A percentile compares a stretch with the other conserved stretches of the same genome.
These are phyloP conservation scores for Spergularia marina DNA, from an alignment of 148 eudicot genomes.

Conservation along the genomic window DNA sequence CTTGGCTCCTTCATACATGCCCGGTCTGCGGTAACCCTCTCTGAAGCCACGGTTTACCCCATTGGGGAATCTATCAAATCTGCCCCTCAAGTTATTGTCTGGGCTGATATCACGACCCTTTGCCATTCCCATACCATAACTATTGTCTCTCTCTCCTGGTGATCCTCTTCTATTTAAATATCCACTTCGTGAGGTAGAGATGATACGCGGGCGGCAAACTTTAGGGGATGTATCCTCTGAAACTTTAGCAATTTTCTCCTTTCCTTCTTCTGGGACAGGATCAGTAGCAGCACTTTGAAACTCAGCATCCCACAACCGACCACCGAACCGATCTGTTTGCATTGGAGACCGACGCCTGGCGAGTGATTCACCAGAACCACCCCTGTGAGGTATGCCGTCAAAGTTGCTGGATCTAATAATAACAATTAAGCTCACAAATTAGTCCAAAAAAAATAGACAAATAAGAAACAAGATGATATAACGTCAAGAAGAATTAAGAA, in stretches of 20 bases:
- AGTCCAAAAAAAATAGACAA: slow-evolving; percentile 10
- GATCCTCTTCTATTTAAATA: slow-evolving; percentile 38
- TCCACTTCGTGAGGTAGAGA: slow-evolving; percentile 32
- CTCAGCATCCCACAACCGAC: slow-evolving; percentile 27
- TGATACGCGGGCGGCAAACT: slow-evolving; percentile 31
- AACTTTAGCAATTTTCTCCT: slow-evolving; percentile 19
- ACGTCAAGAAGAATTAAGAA: not conserved
- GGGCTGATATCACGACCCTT: slow-evolving; percentile 25
- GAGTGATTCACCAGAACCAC: slow-evolving; percentile 35
- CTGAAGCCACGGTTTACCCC: slow-evolving; percentile 41
- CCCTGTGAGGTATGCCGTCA: slow-evolving; percentile 12
- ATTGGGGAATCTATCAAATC: slow-evolving; percentile 29
- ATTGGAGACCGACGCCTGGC: slow-evolving; percentile 31
- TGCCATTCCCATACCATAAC: slow-evolving; percentile 28
- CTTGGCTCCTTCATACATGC: slow-evolving; percentile 24
- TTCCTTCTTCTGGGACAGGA: slow-evolving; percentile 34
- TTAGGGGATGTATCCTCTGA: slow-evolving; percentile 25
- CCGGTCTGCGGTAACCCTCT: slow-evolving; percentile 44
- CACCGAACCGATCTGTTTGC: slow-evolving; percentile 26
- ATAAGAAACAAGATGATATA: not conserved
- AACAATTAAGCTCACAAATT: not conserved
- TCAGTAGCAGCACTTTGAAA: slow-evolving; percentile 25
- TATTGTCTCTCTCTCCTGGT: slow-evolving; percentile 39
- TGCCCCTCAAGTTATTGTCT: slow-evolving; percentile 28
- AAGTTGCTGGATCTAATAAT: slow-evolving; percentile 28